phyloP scores from a whole-genome alignment of 495 filamentous ascomycete species.

The Evernia prunastri region DNA sequence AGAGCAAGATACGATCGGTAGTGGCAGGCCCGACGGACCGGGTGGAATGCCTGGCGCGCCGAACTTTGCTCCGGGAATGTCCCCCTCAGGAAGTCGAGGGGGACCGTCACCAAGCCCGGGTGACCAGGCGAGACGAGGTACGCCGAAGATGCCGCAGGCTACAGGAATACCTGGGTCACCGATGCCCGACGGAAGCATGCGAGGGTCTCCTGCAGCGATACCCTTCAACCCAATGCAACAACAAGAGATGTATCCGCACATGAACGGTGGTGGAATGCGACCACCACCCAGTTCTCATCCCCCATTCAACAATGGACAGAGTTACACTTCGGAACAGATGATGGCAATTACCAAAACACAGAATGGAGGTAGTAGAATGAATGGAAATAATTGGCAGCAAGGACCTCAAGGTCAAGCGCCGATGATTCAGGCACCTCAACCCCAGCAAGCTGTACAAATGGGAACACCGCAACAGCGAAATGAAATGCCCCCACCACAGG shows the following conservation, averaged over 20 bases:
- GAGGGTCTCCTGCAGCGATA: constrained; percentile 78
- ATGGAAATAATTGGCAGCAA: constrained; percentile 48
- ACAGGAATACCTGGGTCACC: constrained; percentile 69
- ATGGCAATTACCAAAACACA: constrained; percentile 35
- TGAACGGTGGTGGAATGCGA: constrained; percentile 69
- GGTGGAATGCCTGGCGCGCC: constrained; percentile 52
- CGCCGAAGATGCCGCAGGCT: constrained; percentile 72
- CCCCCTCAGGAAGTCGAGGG: constrained; percentile 71
- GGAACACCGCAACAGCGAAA: constrained; percentile 69
- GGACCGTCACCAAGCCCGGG: constrained; percentile 84
- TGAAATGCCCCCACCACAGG: constrained; percentile 85
- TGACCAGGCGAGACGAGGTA: constrained; percentile 72
- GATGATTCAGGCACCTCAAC: constrained; percentile 56
- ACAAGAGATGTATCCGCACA: constrained; percentile 55
- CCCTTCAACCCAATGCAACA: constrained; percentile 62
- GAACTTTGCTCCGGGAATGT: constrained; percentile 50
- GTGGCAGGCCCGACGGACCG: constrained; percentile 48
- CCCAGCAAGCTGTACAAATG: constrained; percentile 55
- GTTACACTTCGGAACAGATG: constrained; percentile 53
- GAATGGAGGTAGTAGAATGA: constrained; percentile 42
- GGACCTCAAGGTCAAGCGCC: constrained; percentile 54
- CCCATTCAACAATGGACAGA: constrained; percentile 52
- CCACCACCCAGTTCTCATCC: constrained; percentile 84
- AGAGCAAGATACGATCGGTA: constrained; percentile 62
- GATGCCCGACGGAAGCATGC: constrained; percentile 67